Conservation (phyloP, 306 rosid species). For the Morella rubra region DNA sequence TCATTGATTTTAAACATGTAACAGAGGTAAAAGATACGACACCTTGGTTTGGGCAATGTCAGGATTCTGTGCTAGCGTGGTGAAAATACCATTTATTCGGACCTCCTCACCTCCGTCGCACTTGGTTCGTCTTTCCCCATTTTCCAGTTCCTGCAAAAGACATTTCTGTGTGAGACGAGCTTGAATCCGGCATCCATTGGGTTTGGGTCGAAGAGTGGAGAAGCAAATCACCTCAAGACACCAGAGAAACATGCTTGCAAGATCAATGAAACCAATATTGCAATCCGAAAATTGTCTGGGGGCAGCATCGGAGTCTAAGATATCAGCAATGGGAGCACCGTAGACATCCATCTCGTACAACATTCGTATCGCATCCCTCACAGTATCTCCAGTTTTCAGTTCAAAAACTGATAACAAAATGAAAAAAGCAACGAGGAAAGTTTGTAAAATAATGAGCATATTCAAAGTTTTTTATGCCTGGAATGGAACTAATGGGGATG, state of each 20-base stretch:
- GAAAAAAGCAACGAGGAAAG: background rate
- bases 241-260: conserved; percentile 62
- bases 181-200: background rate
- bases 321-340: conserved; percentile 48
- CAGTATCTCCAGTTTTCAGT: conserved; percentile 49
- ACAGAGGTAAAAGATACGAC: background rate
- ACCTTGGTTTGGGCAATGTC: conserved; percentile 69
- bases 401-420: conserved; percentile 40
- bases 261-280: conserved; percentile 45
- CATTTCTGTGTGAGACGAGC: background rate
- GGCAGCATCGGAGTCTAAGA: conserved; percentile 14
- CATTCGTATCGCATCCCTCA: conserved; percentile 51
- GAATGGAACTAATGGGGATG: conserved; percentile 46
- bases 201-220: background rate
- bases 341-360: conserved; percentile 42
- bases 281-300: conserved; percentile 31
- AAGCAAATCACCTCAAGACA: conserved; percentile 49
- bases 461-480: conserved; percentile 40
- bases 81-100: conserved; percentile 29
- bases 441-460: background rate
- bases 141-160: conserved; percentile 45
- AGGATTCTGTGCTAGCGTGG: conserved; percentile 50
- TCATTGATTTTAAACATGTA: background rate
- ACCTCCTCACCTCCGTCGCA: conserved; percentile 14
- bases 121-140: conserved; percentile 6